Conservation (phyloP, 805 yeast species). For the Yarrowia hollandica region DNA sequence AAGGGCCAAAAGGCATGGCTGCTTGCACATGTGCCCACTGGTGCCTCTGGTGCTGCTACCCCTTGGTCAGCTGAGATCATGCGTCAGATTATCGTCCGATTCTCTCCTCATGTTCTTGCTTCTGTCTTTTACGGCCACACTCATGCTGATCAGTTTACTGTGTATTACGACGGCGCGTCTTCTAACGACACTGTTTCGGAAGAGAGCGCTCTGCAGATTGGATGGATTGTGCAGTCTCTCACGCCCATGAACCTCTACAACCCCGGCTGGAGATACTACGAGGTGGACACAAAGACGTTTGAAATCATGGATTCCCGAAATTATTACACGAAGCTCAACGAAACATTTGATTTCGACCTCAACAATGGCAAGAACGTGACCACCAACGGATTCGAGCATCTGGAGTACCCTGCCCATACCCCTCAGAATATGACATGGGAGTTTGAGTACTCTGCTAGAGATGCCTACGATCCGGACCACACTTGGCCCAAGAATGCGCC, state of each 20-base stretch:
- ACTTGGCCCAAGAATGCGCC: slow-evolving; percentile 62
- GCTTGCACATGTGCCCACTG: slow-evolving; percentile 70
- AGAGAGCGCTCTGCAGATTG: slow-evolving; percentile 46
- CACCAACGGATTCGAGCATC: not conserved
- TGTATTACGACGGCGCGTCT: slow-evolving; percentile 48
- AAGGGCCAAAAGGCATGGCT: slow-evolving; percentile 67
- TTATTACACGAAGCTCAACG: slow-evolving; percentile 57
- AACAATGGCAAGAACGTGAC: not conserved
- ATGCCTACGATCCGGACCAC: slow-evolving; percentile 49
- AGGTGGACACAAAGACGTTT: slow-evolving; percentile 61
- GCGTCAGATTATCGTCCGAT: slow-evolving; percentile 59
- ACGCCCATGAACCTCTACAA: slow-evolving; percentile 61
- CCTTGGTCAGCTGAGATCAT: slow-evolving; percentile 61
- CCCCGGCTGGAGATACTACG: slow-evolving; percentile 73
- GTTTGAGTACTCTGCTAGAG: slow-evolving; percentile 51
- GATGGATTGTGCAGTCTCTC: slow-evolving; percentile 66
- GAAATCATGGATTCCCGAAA: slow-evolving; percentile 60
- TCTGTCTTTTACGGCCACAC: slow-evolving; percentile 71
- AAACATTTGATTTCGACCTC: slow-evolving; percentile 43
- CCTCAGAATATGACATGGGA: slow-evolving; percentile 54
- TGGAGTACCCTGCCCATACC: slow-evolving; percentile 30
- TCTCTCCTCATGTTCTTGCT: slow-evolving; percentile 67
- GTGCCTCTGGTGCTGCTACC: slow-evolving; percentile 44
- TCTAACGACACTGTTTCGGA: slow-evolving; percentile 35
- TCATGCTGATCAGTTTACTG: slow-evolving; percentile 64